Conservation (phyloP, 202 grass and related monocot genomes). For the Digitaria exilis region DNA sequence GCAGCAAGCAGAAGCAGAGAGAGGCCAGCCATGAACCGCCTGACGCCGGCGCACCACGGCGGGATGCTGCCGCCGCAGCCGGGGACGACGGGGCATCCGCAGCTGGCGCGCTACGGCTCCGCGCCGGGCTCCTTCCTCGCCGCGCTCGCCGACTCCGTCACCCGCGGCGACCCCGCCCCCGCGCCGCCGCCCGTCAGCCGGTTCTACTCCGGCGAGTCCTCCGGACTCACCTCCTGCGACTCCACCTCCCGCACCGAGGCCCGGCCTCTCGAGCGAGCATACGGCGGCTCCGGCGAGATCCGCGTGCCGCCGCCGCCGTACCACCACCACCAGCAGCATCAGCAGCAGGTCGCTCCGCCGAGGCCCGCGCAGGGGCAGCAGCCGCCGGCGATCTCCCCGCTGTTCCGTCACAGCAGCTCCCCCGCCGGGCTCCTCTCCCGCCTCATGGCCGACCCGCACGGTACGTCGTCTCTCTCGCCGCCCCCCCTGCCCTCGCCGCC, state of each 20-base stretch:
- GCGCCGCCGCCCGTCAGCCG: constrained; percentile 41
- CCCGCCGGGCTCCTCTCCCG: constrained; percentile 80
- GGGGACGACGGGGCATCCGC: too few species aligned
- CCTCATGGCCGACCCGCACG: constrained; percentile 72
- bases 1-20: neutral
- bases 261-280: constrained; percentile 25
- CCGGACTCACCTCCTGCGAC: constrained; percentile 69
- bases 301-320: constrained; percentile 23
- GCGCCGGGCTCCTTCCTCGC: constrained; percentile 70
- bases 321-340: neutral
- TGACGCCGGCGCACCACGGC: constrained; percentile 32
- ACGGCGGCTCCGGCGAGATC: constrained; percentile 60
- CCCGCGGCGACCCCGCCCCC: neutral
- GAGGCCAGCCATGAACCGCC: constrained; percentile 57
- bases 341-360: neutral
- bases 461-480: constrained; percentile 37
- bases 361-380: neutral
- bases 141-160: constrained; percentile 60
- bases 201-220: constrained; percentile 69
- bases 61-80: neutral
- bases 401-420: constrained; percentile 87
- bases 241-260: constrained; percentile 60
- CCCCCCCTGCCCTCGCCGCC: too few species aligned
- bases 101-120: constrained; percentile 65
- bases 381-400: too few species aligned